Evolutionary conservation across 2,329 filamentous ascomycete species (phyloP), one percentile per base, ranked within the genome.

Genomic region (Ceratocystis colombiana): DNA sequence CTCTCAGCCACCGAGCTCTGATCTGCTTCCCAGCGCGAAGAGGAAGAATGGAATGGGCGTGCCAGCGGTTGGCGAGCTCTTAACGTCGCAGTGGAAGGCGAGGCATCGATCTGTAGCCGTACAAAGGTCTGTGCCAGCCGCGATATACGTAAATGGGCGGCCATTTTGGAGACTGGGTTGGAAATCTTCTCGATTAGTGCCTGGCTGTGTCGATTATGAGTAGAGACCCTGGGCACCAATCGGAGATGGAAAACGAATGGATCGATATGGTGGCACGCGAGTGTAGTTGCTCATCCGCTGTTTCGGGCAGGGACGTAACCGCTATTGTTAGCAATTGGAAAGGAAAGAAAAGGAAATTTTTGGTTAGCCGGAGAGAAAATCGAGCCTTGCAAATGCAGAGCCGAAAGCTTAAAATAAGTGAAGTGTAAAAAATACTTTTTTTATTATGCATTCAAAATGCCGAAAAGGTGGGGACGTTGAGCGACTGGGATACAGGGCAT

Each of bases 121-220:
- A 64, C 37, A 28, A 65, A 44, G 25, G 55, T 55, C 20, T 65
- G 63, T n/a, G 63, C 66, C 10, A 68, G 46, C 5, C 63, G 66
- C 3, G 48, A 48, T n/a, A 64, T 20, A 22, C 66, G 66, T 25
- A 67, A 6, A 22, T 44, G 28, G 30, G 41, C 61, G 7, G 62
- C 28, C 66, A 67, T 67, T 25, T 53, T 4, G 20, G 22, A 48
- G 20, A 17, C 17, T 17, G 46, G 37, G 3, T 12, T 41, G 5
- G 10, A 41, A 41, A 12, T 15, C 37, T 12, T 8, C 37, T 41
- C 37, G 12, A 12, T 41, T 41, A 12, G 37, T 41, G 10, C 37
- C 10, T 41, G 12, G 37, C 10, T 41, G 10, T 41, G 37, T 41
- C 37, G 37, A 41, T 41, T 41, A 41, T 41, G 37, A 41, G 37